Base-by-base conservation (phyloP, 2,329 filamentous ascomycete genomes). In the Ophiostoma perfectum region DNA sequence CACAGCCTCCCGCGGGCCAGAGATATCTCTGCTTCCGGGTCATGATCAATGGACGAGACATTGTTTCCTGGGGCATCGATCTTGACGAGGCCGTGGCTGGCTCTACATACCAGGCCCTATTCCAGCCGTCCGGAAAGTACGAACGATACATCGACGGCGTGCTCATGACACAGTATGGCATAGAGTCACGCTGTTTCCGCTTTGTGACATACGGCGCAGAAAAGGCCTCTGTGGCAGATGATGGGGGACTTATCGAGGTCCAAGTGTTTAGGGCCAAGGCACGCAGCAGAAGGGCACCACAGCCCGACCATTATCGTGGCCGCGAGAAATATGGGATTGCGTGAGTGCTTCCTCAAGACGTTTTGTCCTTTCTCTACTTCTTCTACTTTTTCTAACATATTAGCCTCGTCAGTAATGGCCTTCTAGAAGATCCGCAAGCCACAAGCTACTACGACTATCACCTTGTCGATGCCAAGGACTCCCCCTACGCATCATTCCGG, bases 221-320 rank as follows among this genome's bases (percentile, higher is more conserved):
- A 55, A 79, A 80, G 2, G 74, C 75, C 47, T 80, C 80, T 1
- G 76, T 80, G 3, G 83, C 82, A 8, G 79, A 82, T 64, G 82
- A 87, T 72, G 85, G 84, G 11, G 85, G 85, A 1, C 73, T 85
- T 2, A 83, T 88, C 64, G 83, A 86, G 70, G 75, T 87, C 3
- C 79, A 80, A 47, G 80, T 81, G 9, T 86, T 84, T 72, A 80
- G 84, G 38, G 82, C 84, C n/a, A 80, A 76, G 67, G 80, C 80
- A 5, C 79, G 83, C 55, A 79, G 75, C 68, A 77, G 80, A 70
- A 78, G 78, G 63, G 77, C 80, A 4, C 79, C 80, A 11, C 76
- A 76, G 16, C 73, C 84, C 38, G 74, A 78, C 11, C 74, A 76
- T n/a, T 84, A 82, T 70, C 80, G 80, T 62, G 75, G 76, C 52